Evolutionary conservation across 495 filamentous ascomycete genomes (phyloP).

Genomic region (Alectoria sarmentosa): DNA sequence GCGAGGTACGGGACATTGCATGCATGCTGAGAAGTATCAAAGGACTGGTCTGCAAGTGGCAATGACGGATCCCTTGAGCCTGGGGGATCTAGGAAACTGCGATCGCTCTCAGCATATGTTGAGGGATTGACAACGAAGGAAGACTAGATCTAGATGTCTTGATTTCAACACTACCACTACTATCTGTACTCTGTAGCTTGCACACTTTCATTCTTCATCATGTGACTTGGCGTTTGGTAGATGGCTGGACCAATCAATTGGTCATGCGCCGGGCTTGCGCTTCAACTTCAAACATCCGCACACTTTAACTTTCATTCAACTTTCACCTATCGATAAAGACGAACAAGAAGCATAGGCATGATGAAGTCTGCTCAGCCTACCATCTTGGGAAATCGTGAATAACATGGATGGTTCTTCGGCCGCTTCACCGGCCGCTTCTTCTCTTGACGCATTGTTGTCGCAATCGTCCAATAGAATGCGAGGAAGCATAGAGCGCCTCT

Average conservation of each 20-base stretch:
- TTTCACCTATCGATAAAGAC: background rate
- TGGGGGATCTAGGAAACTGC: background rate
- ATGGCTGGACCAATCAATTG: conserved; percentile 11
- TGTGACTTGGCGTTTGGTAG: conserved; percentile 5
- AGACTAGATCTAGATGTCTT: background rate
- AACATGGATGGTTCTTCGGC: conserved; percentile 1
- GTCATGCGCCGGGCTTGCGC: background rate
- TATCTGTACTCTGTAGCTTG: background rate
- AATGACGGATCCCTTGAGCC: background rate
- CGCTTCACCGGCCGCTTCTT: conserved; percentile 11
- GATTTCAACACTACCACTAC: background rate
- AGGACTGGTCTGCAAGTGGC: background rate
- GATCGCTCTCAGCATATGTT: background rate
- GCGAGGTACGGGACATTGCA: background rate
- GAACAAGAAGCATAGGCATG: background rate
- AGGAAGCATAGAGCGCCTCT: background rate
- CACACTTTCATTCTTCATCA: background rate
- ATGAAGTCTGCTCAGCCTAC: conserved; percentile 8
- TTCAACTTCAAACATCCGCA: conserved; percentile 1
- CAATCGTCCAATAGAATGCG: conserved; percentile 22
- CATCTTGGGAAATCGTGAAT: background rate
- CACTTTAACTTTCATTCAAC: background rate
- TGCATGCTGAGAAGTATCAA: background rate
- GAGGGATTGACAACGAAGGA: background rate
- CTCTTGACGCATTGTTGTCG: conserved; percentile 20